Conservation (phyloP, 768 basidiomycete genomes). For the Macrolepiota dolichaula region DNA sequence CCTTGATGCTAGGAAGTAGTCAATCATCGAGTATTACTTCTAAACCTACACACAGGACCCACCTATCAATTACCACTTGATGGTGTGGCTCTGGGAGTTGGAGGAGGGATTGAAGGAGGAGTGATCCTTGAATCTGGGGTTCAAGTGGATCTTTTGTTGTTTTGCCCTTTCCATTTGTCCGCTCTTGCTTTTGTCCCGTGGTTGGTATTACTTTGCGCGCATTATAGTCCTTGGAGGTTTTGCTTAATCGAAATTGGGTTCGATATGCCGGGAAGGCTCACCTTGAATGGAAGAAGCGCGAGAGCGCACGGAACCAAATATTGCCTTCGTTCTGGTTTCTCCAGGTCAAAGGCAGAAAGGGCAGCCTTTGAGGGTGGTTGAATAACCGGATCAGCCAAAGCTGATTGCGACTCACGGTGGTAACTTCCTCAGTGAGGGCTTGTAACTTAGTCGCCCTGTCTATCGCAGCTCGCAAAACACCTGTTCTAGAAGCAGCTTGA, state of each 20-base stretch:
- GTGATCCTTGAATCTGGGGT: conserved; percentile 78
- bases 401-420: conserved; percentile 44
- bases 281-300: conserved; percentile 46
- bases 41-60: conserved; percentile 11
- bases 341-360: conserved; percentile 55
- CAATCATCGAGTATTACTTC: not conserved
- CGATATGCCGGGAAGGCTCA: conserved; percentile 20
- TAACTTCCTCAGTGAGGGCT: conserved; percentile 43
- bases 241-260: conserved; percentile 25
- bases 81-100: conserved; percentile 66
- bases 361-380: conserved; percentile 46
- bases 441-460: conserved; percentile 58
- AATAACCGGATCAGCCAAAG: not conserved
- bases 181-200: conserved; percentile 15
- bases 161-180: conserved; percentile 8
- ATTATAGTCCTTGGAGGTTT: conserved; percentile 3
- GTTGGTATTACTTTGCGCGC: conserved; percentile 2
- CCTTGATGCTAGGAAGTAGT: conserved; percentile 44
- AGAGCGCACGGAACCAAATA: conserved; percentile 69
- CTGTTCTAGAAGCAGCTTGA: conserved; percentile 66
- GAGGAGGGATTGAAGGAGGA: conserved; percentile 82
- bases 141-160: conserved; percentile 38
- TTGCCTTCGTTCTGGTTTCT: conserved; percentile 41
- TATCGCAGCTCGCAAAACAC: conserved; percentile 73
- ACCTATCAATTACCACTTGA: conserved; percentile 70